Conservation (phyloP, 1,139 yeast genomes). For the Magnusiomyces suaveolens region DNA sequence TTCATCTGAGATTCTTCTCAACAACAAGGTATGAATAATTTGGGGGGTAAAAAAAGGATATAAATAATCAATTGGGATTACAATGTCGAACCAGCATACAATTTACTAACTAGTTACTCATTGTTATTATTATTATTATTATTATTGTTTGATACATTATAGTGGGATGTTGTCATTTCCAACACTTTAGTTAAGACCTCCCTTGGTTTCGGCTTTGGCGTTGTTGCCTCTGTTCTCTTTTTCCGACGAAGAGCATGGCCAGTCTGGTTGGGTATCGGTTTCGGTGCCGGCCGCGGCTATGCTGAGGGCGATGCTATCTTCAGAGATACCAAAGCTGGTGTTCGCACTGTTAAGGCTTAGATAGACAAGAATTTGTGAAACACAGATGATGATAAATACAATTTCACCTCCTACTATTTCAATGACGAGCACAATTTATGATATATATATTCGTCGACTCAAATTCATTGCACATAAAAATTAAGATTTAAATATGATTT, state of each 20-base stretch:
- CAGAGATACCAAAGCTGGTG: constrained; percentile 40
- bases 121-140: background rate
- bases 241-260: constrained; percentile 95
- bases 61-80: background rate
- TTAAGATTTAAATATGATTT: background rate
- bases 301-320: constrained; percentile 97
- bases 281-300: constrained; percentile 94
- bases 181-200: constrained; percentile 93
- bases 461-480: background rate
- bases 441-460: too few relatives aligned
- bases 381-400: background rate
- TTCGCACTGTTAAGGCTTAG: constrained; percentile 31
- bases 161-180: constrained; percentile 95
- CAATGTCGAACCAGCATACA: too few relatives aligned
- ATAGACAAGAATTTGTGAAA: too few relatives aligned
- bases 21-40: constrained; percentile 48
- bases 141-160: constrained; percentile 6
- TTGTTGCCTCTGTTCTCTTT: constrained; percentile 78
- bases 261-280: constrained; percentile 92
- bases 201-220: constrained; percentile 96
- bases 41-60: background rate
- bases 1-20: constrained; percentile 60
- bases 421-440: background rate
- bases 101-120: background rate
- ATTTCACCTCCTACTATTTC: background rate